Evolutionary conservation across 306 rosid genomes (phyloP), one percentile per base, ranked within the genome.

Genomic region (Fagus sylvatica): DNA sequence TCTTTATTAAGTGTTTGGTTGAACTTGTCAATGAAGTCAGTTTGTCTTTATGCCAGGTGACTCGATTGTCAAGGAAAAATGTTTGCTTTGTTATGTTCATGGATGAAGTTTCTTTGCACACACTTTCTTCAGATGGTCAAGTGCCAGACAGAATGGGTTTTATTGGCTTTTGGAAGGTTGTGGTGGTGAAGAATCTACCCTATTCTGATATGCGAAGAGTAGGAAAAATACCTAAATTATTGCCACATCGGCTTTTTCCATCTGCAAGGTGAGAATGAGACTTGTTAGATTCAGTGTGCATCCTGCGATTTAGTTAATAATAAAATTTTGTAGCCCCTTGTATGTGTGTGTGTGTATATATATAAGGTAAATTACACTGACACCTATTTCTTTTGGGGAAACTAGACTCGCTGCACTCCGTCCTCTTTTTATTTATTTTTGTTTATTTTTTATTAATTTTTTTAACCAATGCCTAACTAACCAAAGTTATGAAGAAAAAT

Each of bases 201-300:
- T 89, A 83, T 82, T 78, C 88, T 79, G 99, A 95, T 82, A 89
- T 92, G 99, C 88, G 98, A 74, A 84, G 96, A 79, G 98, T 91
- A 61, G 99, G 99, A 13, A 95, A 95, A 85, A 91, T 95, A 85
- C 99, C 99, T 5, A 95, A 95, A 84, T 83, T 95, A 84, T 80
- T 95, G 88, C 89, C 98, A 1, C 98, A 95, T 82, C 88, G 98
- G 54, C 97, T 95, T 83, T 95, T 95, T 75, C 98, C 98, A 53
- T 87, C 90, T 74, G 97, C 98, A 16, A 92, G 98, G 97, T 95
- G 84, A 90, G 91, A 81, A 72, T 55, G 17, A 36, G 72, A 73
- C 76, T 69, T 54, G 37, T 66, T 69, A 30, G 67, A 65, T 33
- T 39, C 36, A 30, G 51, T 39, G 19, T 30, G 5, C 41, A 9